A percentile compares a stretch with the other conserved stretches of the same genome.
Conservation (phyloP, 345 rosid genomes). For the Geranium brycei region DNA sequence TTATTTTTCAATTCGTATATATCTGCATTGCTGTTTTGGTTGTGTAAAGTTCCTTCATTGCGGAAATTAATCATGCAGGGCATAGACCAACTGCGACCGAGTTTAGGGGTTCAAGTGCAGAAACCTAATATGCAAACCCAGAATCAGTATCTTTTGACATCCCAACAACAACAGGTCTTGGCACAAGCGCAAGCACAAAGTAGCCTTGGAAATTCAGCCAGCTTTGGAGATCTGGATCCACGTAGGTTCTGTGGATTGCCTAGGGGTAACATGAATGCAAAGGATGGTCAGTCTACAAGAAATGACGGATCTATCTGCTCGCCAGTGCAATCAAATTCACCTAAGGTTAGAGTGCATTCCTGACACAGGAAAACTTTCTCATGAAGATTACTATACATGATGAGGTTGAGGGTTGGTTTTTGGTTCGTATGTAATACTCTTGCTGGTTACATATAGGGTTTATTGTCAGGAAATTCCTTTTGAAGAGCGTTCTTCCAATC, state of each 20-base stretch:
- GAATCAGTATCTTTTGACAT: constrained; percentile 39
- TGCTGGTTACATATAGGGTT: not conserved
- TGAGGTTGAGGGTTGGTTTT: not conserved
- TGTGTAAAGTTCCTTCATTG: not conserved
- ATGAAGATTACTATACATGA: not conserved
- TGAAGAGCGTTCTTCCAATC: not conserved
- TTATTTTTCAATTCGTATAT: not conserved
- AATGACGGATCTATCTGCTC: constrained; percentile 49
- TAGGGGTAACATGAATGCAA: constrained; percentile 29
- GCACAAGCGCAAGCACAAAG: constrained; percentile 41
- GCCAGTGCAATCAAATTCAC: constrained; percentile 43
- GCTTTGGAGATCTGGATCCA: constrained; percentile 37
- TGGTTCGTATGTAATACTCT: not conserved
- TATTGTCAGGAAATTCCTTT: not conserved
- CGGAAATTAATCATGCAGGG: constrained; percentile 24
- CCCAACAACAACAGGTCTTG: constrained; percentile 45
- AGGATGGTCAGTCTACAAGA: constrained; percentile 39
- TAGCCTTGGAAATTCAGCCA: constrained; percentile 34
- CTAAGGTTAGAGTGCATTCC: constrained; percentile 27
- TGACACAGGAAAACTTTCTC: not conserved
- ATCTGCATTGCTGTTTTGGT: constrained; percentile 1
- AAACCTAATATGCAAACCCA: constrained; percentile 35
- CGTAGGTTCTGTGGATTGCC: constrained; percentile 35
- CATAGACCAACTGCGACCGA: constrained; percentile 37
- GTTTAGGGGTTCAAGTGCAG: constrained; percentile 38